Percentiles rank a stretch among this genome's conserved stretches.
These are phyloP conservation scores for Laetiporus sulphureus DNA, from an alignment of 1,284 basidiomycete species.

Conservation along the genomic window DNA sequence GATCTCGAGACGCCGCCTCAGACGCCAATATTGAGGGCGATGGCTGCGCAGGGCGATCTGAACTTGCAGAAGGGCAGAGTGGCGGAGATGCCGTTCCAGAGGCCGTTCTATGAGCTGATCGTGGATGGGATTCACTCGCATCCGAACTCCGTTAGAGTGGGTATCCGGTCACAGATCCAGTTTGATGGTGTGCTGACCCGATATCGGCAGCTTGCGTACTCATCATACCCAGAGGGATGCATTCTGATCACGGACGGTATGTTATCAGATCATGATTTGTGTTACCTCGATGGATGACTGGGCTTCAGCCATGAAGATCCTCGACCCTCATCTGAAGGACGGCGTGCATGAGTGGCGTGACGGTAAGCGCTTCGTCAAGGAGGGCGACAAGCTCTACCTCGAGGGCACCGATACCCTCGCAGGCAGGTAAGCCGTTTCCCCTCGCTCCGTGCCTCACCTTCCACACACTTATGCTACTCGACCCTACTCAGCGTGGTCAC, in stretches of 20 bases:
- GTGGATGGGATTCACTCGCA: conserved; percentile 90
- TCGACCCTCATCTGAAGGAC: conserved; percentile 80
- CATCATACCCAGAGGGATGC: conserved; percentile 76
- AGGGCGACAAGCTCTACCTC: conserved; percentile 75
- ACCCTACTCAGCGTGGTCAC: conserved; percentile 58
- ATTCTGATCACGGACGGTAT: conserved; percentile 85
- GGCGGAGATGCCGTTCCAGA: conserved; percentile 39
- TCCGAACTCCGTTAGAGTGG: conserved; percentile 80
- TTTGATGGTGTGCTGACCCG: background rate
- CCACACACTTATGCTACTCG: conserved; percentile 9
- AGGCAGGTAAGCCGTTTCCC: conserved; percentile 48
- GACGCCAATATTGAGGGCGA: conserved; percentile 35
- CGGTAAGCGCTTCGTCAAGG: conserved; percentile 70
- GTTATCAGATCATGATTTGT: conserved; percentile 2
- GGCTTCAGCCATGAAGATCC: conserved; percentile 69
- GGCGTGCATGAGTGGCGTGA: conserved; percentile 87
- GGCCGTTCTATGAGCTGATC: conserved; percentile 85
- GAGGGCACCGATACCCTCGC: conserved; percentile 85
- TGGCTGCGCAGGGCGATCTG: conserved; percentile 18
- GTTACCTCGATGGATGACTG: background rate
- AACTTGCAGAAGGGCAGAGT: conserved; percentile 30
- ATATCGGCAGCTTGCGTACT: conserved; percentile 76
- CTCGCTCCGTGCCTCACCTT: background rate
- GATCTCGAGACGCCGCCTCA: conserved; percentile 54
- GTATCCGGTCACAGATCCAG: conserved; percentile 15